Evolutionary conservation across 164 flowering plant genomes (phyloP).

Genomic region (Annona cherimola): DNA sequence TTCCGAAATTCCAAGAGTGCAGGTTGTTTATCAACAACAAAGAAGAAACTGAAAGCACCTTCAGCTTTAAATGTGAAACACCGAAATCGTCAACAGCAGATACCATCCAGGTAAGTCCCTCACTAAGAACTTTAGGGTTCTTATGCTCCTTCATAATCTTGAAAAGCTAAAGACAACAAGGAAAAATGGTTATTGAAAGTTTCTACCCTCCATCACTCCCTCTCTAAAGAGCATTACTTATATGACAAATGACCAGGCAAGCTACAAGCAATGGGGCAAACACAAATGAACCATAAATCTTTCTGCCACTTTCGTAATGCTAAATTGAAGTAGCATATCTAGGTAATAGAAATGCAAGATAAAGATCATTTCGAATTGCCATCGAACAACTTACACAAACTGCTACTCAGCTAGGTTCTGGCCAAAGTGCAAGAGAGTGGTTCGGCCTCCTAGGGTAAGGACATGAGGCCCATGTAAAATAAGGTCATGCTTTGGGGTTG

Average conservation of each 20-base stretch:
- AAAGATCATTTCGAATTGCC: too few species aligned
- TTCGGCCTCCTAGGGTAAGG: too few species aligned
- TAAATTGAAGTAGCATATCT: background rate
- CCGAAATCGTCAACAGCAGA: constrained; percentile 96
- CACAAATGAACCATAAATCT: too few species aligned
- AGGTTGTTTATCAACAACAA: background rate
- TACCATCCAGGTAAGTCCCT: constrained; percentile 94
- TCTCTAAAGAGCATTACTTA: too few species aligned
- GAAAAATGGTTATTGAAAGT: background rate
- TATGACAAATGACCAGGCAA: background rate
- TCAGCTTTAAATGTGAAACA: constrained; percentile 71
- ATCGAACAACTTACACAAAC: too few species aligned
- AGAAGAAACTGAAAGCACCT: constrained; percentile 41
- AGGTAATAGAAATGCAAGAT: too few species aligned
- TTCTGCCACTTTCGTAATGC: background rate
- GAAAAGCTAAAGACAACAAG: constrained; percentile 46
- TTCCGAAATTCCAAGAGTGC: background rate
- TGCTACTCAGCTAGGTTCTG: too few species aligned
- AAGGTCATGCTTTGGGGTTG: too few species aligned
- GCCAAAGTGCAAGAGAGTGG: too few species aligned
- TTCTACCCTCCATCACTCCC: too few species aligned
- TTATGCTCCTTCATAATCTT: constrained; percentile 99
- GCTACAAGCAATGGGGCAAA: too few species aligned
- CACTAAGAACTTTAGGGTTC: constrained; percentile 99
- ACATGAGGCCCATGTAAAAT: too few species aligned